Base-by-base conservation (phyloP, 164 flowering plant genomes). In the Nymphaea thermarum region DNA sequence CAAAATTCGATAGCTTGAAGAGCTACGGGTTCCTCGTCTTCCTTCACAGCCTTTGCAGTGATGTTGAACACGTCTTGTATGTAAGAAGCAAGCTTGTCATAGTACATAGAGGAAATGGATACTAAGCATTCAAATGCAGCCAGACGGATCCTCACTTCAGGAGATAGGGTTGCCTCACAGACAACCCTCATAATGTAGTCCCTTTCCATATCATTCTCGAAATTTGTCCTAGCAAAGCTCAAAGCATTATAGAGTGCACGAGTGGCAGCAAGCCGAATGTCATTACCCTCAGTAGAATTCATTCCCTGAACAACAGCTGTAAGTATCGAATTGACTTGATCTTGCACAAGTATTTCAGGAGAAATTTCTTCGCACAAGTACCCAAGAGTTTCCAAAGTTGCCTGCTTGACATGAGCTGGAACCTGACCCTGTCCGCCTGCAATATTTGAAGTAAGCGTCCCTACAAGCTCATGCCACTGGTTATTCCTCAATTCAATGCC, bases 41-140 rank as follows among this genome's bases (percentile, higher is more conserved):
- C 89, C 73, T 67, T 78, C 65, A 85, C 86, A 62, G 89, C 86
- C 65, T 85, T 85, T 43, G 87, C 81, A 4, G 87, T 82, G 60
- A 85, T 83, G 71, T 73, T 82, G 43, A 83, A 85, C 47, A 85
- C 82, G 61, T 83, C 89, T 45, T 79, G 82, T 43, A 85, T 85
- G 67, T 83, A 83, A 36, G 84, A 79, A 66, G 84, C 75, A 64
- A 85, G 73, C 65, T 83, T 83, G 10, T 83, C 85, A 68, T 83
- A 85, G 72, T 83, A 83, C 5, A 82, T 78, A 17, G 89, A 83
- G 11, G 85, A 82, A 7, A 85, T 83, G 14, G 89, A 77, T 41
- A 82, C 89, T 80, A 85, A 73, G 67, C 89, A 85, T 70, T 85
- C 89, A 80, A 79, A 85, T 45, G 89, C 89, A 60, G 85, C 87